phyloP scores from a whole-genome alignment of 495 filamentous ascomycete genomes.

The Lindgomyces ingoldianus region DNA sequence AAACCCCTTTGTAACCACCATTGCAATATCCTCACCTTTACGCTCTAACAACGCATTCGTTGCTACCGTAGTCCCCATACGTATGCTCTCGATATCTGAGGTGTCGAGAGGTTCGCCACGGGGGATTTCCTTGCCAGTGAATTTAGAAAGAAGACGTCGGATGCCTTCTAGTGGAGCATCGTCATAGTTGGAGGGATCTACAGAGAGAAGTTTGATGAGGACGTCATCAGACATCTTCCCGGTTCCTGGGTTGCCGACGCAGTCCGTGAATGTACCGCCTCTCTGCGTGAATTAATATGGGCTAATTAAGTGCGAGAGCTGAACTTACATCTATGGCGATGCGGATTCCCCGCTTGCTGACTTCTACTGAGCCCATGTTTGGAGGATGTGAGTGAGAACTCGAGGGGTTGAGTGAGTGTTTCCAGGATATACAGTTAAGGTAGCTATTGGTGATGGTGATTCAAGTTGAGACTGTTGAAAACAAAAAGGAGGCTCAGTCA shows the following conservation, averaged over 20 bases:
- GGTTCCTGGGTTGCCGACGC: constrained; percentile 56
- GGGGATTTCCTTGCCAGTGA: constrained; percentile 72
- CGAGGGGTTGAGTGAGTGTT: neutral
- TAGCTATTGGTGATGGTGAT: neutral
- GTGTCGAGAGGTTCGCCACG: constrained; percentile 83
- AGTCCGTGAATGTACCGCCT: constrained; percentile 68
- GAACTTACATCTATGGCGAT: constrained; percentile 46
- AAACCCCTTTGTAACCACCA: constrained; percentile 92
- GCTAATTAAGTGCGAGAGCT: neutral
- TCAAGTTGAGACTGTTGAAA: neutral
- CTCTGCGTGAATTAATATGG: constrained; percentile 38
- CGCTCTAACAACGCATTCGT: constrained; percentile 74
- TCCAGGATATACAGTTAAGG: too few relatives aligned
- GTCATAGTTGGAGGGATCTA: constrained; percentile 54
- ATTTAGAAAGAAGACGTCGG: constrained; percentile 81
- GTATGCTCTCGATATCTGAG: constrained; percentile 64
- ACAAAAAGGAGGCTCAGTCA: too few relatives aligned
- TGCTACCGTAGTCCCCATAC: constrained; percentile 54
- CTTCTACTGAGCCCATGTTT: constrained; percentile 15
- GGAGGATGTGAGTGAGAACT: neutral
- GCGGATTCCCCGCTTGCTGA: constrained; percentile 41
- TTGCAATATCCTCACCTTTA: constrained; percentile 88
- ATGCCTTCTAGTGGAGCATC: constrained; percentile 69
- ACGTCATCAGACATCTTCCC: constrained; percentile 52
- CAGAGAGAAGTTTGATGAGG: constrained; percentile 54